phyloP scores from a whole-genome alignment of 768 basidiomycete genomes.

The Clitopilus hobsonii region DNA sequence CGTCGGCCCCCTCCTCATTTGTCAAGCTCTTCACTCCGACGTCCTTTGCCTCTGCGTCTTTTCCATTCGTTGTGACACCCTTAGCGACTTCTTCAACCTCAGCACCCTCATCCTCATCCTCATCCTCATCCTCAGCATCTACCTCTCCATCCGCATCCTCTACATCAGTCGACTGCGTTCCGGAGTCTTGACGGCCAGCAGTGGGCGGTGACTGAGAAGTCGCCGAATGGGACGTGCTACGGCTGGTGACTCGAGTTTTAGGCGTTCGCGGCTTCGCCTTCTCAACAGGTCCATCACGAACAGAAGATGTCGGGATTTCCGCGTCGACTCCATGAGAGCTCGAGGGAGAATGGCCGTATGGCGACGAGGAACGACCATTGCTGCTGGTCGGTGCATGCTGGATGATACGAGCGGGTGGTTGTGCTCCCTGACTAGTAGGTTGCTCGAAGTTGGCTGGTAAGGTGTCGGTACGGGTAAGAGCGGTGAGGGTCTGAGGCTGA shows the following conservation, averaged over 20 bases:
- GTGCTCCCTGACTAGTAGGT: neutral
- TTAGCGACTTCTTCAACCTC: neutral
- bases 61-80: neutral
- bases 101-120: neutral
- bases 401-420: neutral
- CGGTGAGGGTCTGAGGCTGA: neutral
- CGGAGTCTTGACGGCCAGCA: neutral
- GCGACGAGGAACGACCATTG: neutral
- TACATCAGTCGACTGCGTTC: neutral
- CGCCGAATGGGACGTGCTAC: neutral
- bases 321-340: neutral
- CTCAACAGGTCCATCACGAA: neutral
- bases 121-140: neutral
- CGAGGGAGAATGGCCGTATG: neutral
- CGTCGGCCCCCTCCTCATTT: neutral
- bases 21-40: neutral
- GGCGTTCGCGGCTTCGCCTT: neutral
- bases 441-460: neutral
- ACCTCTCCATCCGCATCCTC: neutral
- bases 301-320: neutral
- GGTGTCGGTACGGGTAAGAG: neutral
- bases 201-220: neutral
- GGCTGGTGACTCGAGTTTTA: neutral
- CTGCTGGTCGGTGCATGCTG: neutral
- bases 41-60: neutral